Base-by-base conservation (phyloP, 257 asterid genomes). In the Leptodermis oblonga region DNA sequence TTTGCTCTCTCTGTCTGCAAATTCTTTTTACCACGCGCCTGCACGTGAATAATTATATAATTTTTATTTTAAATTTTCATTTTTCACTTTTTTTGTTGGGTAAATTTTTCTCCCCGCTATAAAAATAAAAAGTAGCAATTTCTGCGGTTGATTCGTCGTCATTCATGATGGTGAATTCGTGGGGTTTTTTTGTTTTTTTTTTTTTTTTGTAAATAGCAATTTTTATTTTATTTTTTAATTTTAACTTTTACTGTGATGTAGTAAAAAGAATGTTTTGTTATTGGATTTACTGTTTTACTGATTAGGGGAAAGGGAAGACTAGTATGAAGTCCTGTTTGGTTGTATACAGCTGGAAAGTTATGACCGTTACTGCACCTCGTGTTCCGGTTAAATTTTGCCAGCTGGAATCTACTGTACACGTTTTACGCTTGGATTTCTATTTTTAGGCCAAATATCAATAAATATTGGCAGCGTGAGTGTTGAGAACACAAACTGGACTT, bases 301-400 rank as follows among this genome's bases (percentile, higher is more conserved):
- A 49, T 49, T 25, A 49, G 55, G 7, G 55, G 23, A 49, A 25
- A 49, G 55, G 1, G 55, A 17, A 17, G 18, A 49, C n/a, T 28
- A 10, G 49, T 18, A 6, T 7, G 46, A 33, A 52, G 17, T 17
- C 4, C 3, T 3, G 9, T 31, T 3, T 0, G 7, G 37, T 4
- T 87, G 86, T 46, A 36, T 67, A 83, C 93, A 88, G 91, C 96
- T 86, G 91, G 91, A 82, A 86, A 80, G 67, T 14, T 14, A 74
- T 76, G 84, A 83, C 86, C 92, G 87, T 88, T 84, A 59, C 49
- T 23, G 65, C 26, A 55, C 80, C 87, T 85, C 86, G 89, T 74
- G 81, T 59, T 56, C 81, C 74, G 74, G 72, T 69, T 72, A 55
- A 59, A 60, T 39, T 53, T 62, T 70, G 82, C 83, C 87, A 84